Percentiles rank a stretch among this genome's conserved stretches.
Conservation (phyloP, 768 basidiomycete genomes). For the Podaxis sp. region DNA sequence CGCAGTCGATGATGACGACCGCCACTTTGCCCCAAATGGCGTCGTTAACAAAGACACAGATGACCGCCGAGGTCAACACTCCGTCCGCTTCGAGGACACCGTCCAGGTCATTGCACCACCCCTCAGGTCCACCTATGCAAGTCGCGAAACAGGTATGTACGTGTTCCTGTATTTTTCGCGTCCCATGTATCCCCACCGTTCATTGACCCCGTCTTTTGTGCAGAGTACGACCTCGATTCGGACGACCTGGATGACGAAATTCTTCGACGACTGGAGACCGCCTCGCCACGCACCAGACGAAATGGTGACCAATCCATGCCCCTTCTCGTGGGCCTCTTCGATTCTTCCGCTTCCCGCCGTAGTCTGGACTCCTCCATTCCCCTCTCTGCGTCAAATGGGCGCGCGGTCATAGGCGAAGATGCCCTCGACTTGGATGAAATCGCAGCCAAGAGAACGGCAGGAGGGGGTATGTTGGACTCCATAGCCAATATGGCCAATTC, state of each 20-base stretch:
- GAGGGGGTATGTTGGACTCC: slow-evolving; percentile 75
- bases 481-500: slow-evolving; percentile 95
- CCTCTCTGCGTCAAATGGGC: slow-evolving; percentile 31
- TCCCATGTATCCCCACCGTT: neutral
- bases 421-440: slow-evolving; percentile 69
- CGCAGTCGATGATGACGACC: slow-evolving; percentile 52
- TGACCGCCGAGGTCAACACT: slow-evolving; percentile 21
- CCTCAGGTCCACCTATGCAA: slow-evolving; percentile 66
- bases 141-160: slow-evolving; percentile 77
- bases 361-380: slow-evolving; percentile 55
- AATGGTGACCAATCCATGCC: slow-evolving; percentile 59
- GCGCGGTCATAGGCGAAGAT: slow-evolving; percentile 28
- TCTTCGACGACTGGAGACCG: slow-evolving; percentile 21
- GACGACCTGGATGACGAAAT: slow-evolving; percentile 69
- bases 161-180: slow-evolving; percentile 14
- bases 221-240: slow-evolving; percentile 81
- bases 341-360: slow-evolving; percentile 53
- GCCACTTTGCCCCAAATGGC: slow-evolving; percentile 26
- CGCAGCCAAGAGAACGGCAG: slow-evolving; percentile 57
- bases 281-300: slow-evolving; percentile 27
- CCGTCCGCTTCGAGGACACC: slow-evolving; percentile 64
- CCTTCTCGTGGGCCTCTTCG: slow-evolving; percentile 74
- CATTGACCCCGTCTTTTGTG: neutral
- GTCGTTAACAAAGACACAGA: neutral
- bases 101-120: slow-evolving; percentile 66